A percentile compares a stretch with the other conserved stretches of the same genome.
phyloP scores from a whole-genome alignment of 805 yeast genomes.

The Ogataea glucozyma region DNA sequence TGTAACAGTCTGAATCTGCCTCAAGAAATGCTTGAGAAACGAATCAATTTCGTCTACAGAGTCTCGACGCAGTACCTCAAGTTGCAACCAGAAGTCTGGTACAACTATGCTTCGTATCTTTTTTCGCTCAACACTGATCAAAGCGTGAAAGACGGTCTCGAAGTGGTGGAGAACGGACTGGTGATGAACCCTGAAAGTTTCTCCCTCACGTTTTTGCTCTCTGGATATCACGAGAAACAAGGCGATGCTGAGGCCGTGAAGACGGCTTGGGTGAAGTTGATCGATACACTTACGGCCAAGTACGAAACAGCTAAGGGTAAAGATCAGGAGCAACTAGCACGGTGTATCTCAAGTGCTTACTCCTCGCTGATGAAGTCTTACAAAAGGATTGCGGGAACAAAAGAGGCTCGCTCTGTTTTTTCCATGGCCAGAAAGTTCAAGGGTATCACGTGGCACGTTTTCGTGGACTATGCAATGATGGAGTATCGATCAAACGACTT shows the following conservation, averaged over 20 bases:
- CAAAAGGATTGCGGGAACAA: constrained; percentile 50
- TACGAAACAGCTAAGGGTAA: constrained; percentile 32
- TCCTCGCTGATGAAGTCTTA: constrained; percentile 68
- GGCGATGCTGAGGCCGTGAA: constrained; percentile 52
- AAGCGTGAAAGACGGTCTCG: constrained; percentile 31
- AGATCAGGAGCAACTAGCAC: constrained; percentile 16
- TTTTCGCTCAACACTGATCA: constrained; percentile 15
- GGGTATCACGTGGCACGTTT: constrained; percentile 72
- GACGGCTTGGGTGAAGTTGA: constrained; percentile 49
- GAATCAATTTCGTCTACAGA: constrained; percentile 71
- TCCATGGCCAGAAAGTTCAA: constrained; percentile 64
- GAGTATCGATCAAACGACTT: constrained; percentile 70
- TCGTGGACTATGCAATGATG: constrained; percentile 76
- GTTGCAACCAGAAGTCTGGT: constrained; percentile 78
- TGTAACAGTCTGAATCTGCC: constrained; percentile 64
- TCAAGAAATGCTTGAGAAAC: constrained; percentile 47
- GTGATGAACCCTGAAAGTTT: constrained; percentile 69
- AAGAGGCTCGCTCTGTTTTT: constrained; percentile 71
- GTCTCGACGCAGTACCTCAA: constrained; percentile 64
- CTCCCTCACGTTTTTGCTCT: constrained; percentile 61
- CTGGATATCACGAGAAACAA: constrained; percentile 68
- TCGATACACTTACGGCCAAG: constrained; percentile 44
- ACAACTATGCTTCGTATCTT: constrained; percentile 44
- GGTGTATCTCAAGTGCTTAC: constrained; percentile 63
- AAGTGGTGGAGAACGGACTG: constrained; percentile 55